Evolutionary conservation across 345 rosid species (phyloP).

Genomic region (Eucalyptus polybractea): DNA sequence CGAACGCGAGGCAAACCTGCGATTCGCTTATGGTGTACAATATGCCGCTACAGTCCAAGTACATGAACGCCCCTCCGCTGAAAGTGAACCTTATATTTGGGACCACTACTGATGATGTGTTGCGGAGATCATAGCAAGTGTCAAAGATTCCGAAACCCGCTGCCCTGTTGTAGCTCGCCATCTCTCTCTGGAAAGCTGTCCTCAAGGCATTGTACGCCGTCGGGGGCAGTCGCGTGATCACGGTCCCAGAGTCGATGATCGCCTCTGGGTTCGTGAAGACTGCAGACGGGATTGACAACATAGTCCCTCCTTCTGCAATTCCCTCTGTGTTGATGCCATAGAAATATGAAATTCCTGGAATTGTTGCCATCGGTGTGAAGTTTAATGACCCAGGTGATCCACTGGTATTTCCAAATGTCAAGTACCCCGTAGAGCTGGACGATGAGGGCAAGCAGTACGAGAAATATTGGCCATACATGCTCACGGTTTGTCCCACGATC

Average conservation of each 20-base stretch:
- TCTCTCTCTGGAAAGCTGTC: slow-evolving; percentile 47
- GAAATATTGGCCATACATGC: background rate
- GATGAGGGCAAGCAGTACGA: background rate
- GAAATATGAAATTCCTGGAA: background rate
- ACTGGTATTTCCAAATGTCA: background rate
- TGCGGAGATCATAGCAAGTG: slow-evolving; percentile 73
- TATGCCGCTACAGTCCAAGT: background rate
- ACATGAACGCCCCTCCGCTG: slow-evolving; percentile 48
- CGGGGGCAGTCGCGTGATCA: slow-evolving; percentile 69
- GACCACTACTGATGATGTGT: slow-evolving; percentile 49
- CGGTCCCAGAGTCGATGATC: slow-evolving; percentile 79
- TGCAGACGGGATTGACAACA: background rate
- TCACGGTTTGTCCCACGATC: background rate
- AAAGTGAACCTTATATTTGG: slow-evolving; percentile 70
- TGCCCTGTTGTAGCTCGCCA: slow-evolving; percentile 31
- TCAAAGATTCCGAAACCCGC: slow-evolving; percentile 57
- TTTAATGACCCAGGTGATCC: background rate
- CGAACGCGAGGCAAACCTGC: slow-evolving; percentile 75
- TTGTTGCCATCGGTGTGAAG: background rate
- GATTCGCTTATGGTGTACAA: slow-evolving; percentile 39
- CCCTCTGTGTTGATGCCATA: background rate
- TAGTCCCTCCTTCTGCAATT: background rate
- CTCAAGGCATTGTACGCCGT: slow-evolving; percentile 58
- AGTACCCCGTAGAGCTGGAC: background rate
- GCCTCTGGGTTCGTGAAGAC: background rate